Base-by-base conservation (phyloP, 169 alveolate species). In the Plasmodium cynomolgi region DNA sequence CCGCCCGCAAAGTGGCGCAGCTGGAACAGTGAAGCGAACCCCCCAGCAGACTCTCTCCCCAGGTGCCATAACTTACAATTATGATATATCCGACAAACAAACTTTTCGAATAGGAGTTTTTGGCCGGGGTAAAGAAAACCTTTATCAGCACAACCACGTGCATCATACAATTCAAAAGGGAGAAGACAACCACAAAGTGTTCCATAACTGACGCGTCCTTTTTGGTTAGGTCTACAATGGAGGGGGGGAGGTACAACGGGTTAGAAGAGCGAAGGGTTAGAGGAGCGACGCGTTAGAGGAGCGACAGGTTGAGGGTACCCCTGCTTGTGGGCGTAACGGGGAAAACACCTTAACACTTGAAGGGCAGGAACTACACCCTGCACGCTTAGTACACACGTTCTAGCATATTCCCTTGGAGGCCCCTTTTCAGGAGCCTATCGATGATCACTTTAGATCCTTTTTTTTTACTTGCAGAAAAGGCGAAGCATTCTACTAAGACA, bases 141-240 rank as follows among this genome's bases (percentile, higher is more conserved):
- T 88, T 88, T 80, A 88, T 80, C 50, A 88, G 47, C 20, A 88
- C 90, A 80, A 88, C 75, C 62, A 88, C 83, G 83, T 88, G 94
- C 94, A 88, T 88, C 72, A 88, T 37, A 58, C 94, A 88, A 68
- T 88, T 88, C 90, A 88, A 88, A 88, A 88, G 23, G 33, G 94
- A 88, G 83, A 77, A 73, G 11, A 41, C 77, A 34, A 88, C 82
- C n/a, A 88, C 94, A 79, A 62, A 80, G 50, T 80, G 41, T 41
- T 80, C 94, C 90, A 80, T 80, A 56, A 29, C 39, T 26, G 94
- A 34, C 17, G 83, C 33, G 20, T 88, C 90, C 56, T 88, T 88
- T 68, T 62, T 88, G 34, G 58, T 80, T 68, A 88, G 11, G 47
- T 88, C 94, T 88, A 68, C 13, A 47, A 80, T 1, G 37, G 23